Percentiles rank a stretch among this genome's conserved stretches.
Conservation (phyloP, 306 rosid species). For the Quercus parvula region DNA sequence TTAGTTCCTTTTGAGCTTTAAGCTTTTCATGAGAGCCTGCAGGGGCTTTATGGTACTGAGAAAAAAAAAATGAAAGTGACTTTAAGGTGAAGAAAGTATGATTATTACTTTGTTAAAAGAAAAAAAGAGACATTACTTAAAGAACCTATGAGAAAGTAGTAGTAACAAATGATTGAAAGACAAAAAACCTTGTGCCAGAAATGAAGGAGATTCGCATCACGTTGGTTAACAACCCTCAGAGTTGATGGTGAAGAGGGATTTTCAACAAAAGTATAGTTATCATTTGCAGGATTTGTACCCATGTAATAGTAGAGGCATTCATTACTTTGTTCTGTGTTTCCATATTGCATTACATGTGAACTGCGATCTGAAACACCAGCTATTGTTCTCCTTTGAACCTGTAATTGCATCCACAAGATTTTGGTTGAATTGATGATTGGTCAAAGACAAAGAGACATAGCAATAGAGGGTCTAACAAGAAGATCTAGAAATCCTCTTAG, state of each 20-base stretch:
- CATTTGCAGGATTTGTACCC: conserved; percentile 22
- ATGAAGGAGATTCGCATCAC: conserved; percentile 29
- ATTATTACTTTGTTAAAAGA: too few relatives aligned
- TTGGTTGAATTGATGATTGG: too few relatives aligned
- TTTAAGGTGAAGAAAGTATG: too few relatives aligned
- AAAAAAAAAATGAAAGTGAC: neutral
- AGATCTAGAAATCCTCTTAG: too few relatives aligned
- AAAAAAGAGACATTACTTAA: too few relatives aligned
- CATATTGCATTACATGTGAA: conserved; percentile 47
- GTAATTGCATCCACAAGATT: neutral
- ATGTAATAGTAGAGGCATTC: conserved; percentile 25
- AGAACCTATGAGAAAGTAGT: neutral
- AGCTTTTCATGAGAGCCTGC: conserved; percentile 24
- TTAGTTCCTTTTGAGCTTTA: conserved; percentile 30
- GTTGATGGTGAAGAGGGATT: neutral
- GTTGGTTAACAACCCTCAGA: conserved; percentile 28
- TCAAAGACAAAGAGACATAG: neutral
- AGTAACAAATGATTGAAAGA: neutral
- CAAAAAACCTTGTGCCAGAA: conserved; percentile 29
- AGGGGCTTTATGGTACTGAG: conserved; percentile 33
- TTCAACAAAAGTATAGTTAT: neutral
- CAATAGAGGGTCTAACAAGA: neutral
- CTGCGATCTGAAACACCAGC: neutral
- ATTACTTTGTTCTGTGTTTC: conserved; percentile 5
- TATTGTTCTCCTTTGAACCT: conserved; percentile 38